A percentile compares a stretch with the other conserved stretches of the same genome.
These are phyloP conservation scores for Alnus rubra DNA, from an alignment of 306 rosid genomes.

Conservation along the genomic window DNA sequence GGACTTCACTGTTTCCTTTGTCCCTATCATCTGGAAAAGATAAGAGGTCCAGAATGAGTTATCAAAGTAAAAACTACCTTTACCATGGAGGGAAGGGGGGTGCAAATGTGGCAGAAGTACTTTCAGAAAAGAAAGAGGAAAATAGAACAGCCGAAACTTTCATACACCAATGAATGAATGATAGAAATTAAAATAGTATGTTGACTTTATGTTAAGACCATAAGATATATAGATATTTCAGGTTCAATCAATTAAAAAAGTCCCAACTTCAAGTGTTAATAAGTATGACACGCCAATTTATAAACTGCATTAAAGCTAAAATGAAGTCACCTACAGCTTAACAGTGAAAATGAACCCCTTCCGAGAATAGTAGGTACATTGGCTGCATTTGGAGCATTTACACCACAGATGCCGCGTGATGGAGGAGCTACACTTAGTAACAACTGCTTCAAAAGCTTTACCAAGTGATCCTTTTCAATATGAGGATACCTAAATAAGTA, in stretches of 20 bases:
- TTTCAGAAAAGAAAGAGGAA: not conserved
- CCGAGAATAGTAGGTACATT: conserved; percentile 97
- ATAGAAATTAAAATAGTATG: not conserved
- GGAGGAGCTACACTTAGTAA: conserved; percentile 55
- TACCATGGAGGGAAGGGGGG: not conserved
- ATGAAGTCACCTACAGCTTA: conserved; percentile 63
- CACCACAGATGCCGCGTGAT: conserved; percentile 49
- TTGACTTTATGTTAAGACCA: not conserved
- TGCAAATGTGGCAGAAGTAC: conserved; percentile 14
- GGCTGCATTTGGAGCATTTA: conserved; percentile 86
- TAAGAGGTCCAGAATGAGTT: conserved; percentile 18
- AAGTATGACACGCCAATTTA: conserved; percentile 13
- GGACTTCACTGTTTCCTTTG: conserved; percentile 47
- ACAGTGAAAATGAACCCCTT: conserved; percentile 80
- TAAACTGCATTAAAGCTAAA: conserved; percentile 20
- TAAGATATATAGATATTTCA: not conserved
- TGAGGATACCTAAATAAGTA: conserved; percentile 73
- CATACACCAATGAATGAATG: not conserved
- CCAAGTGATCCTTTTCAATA: conserved; percentile 81
- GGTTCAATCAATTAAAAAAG: not conserved
- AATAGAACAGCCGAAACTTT: not conserved
- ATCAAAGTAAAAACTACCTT: conserved; percentile 6
- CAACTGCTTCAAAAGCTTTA: conserved; percentile 93
- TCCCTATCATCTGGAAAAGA: conserved; percentile 60
- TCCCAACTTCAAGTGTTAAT: not conserved